Percentiles rank a stretch among this genome's conserved stretches.
Conservation (phyloP, 2,329 filamentous ascomycete species). For the Parafenestella ontariensis region DNA sequence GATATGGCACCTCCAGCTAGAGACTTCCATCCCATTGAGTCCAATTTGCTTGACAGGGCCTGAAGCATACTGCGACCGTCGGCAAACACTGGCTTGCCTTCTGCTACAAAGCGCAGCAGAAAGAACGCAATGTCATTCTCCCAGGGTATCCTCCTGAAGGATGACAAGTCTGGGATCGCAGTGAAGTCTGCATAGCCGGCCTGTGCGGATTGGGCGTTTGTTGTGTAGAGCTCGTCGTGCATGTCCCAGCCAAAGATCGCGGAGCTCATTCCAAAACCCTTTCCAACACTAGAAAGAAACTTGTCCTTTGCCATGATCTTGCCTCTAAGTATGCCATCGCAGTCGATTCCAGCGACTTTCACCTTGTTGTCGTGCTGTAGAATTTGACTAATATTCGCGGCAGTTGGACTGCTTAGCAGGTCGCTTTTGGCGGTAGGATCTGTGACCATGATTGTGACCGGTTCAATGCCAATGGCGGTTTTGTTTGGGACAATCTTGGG, state of each 20-base stretch:
- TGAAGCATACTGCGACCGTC: neutral
- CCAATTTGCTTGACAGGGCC: neutral
- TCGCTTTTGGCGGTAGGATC: too few relatives aligned
- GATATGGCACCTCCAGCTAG: neutral
- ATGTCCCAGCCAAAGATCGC: conserved; percentile 94
- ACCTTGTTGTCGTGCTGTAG: conserved; percentile 75
- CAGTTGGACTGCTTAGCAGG: neutral
- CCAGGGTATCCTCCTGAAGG: conserved; percentile 83
- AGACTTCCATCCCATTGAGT: neutral
- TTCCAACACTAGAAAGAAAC: conserved; percentile 79
- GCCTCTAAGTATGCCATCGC: conserved; percentile 81
- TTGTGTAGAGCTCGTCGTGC: conserved; percentile 85
- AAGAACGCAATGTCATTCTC: conserved; percentile 83
- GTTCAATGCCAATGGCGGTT: too few relatives aligned
- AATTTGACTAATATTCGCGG: conserved; percentile 59
- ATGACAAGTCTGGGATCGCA: conserved; percentile 75
- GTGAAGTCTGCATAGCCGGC: conserved; percentile 85
- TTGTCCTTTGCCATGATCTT: conserved; percentile 89
- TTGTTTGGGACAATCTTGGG: too few relatives aligned
- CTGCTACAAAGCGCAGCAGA: conserved; percentile 78
- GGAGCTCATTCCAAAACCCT: conserved; percentile 87
- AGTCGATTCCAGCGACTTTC: conserved; percentile 82
- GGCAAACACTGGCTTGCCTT: conserved; percentile 42
- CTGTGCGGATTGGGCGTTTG: conserved; percentile 83
- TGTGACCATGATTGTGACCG: too few relatives aligned